A percentile compares a stretch with the other conserved stretches of the same genome.
Conservation (phyloP, 768 basidiomycete genomes). For the Chalciporus sphaerocephalus region DNA sequence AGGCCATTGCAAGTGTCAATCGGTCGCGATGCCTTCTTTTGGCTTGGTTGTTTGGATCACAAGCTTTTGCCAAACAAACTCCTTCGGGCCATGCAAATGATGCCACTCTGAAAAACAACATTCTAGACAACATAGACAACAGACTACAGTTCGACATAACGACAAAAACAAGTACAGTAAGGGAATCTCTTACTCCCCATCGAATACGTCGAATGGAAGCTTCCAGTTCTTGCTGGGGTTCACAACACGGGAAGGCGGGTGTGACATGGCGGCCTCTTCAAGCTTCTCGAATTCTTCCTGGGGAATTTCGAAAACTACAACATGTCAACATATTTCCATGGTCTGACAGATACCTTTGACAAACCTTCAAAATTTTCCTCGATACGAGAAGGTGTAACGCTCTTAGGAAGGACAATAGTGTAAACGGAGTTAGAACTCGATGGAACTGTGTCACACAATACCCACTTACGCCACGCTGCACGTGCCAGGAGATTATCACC, state of each 20-base stretch:
- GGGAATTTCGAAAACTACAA: constrained; percentile 32
- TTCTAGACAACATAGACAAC: not conserved
- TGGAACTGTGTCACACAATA: not conserved
- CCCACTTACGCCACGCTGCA: constrained; percentile 65
- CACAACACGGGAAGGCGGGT: constrained; percentile 50
- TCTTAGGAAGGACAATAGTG: constrained; percentile 73
- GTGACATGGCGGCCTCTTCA: constrained; percentile 39
- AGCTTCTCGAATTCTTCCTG: constrained; percentile 39
- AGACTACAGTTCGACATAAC: not conserved
- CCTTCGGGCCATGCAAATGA: constrained; percentile 8
- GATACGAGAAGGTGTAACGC: constrained; percentile 64
- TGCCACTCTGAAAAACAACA: not conserved
- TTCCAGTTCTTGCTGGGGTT: constrained; percentile 63
- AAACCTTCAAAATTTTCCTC: constrained; percentile 69
- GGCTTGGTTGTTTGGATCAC: constrained; percentile 28
- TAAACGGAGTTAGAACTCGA: not conserved
- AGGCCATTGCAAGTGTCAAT: constrained; percentile 21
- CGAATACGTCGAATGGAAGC: constrained; percentile 59
- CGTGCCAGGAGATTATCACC: constrained; percentile 70
- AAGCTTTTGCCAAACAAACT: constrained; percentile 28
- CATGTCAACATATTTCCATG: too few relatives aligned
- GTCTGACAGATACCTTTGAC: too few relatives aligned
- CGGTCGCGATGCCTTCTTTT: constrained; percentile 15
- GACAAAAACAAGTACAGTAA: not conserved
- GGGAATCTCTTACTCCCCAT: constrained; percentile 32